phyloP scores from a whole-genome alignment of 768 basidiomycete species.

The Lentinula aciculospora region DNA sequence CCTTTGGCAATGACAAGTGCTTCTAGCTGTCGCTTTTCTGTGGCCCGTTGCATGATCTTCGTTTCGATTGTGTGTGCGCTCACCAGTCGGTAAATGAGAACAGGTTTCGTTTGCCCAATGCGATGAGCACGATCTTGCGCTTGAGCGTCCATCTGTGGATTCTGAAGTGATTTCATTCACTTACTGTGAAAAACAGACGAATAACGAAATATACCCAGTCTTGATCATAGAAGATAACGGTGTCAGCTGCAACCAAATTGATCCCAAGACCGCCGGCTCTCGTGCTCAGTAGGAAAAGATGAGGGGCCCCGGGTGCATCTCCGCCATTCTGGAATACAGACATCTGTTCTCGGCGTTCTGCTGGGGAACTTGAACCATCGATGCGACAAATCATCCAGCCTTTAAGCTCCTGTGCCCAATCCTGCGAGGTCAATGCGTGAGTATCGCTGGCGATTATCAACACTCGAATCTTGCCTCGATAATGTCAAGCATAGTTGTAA shows the following conservation, averaged over 20 bases:
- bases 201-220: slow-evolving; percentile 62
- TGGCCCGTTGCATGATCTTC: slow-evolving; percentile 84
- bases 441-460: neutral
- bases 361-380: slow-evolving; percentile 81
- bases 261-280: slow-evolving; percentile 77
- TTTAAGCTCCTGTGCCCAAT: slow-evolving; percentile 86
- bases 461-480: slow-evolving; percentile 58
- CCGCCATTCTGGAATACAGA: slow-evolving; percentile 73
- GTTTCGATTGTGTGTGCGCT: slow-evolving; percentile 88
- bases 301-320: slow-evolving; percentile 54
- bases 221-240: slow-evolving; percentile 91
- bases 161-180: slow-evolving; percentile 39
- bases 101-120: slow-evolving; percentile 90
- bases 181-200: neutral
- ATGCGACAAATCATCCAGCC: slow-evolving; percentile 84
- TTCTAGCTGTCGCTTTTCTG: slow-evolving; percentile 86
- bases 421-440: slow-evolving; percentile 31
- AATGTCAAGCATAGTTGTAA: slow-evolving; percentile 94
- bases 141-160: slow-evolving; percentile 95
- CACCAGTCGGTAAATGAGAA: slow-evolving; percentile 84
- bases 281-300: slow-evolving; percentile 76
- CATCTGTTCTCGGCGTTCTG: slow-evolving; percentile 83
- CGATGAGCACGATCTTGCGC: slow-evolving; percentile 95
- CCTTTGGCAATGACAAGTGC: slow-evolving; percentile 94
- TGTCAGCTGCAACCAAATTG: slow-evolving; percentile 79